Conservation (phyloP, 768 basidiomycete species). For the Boletus subcaerulescens region DNA sequence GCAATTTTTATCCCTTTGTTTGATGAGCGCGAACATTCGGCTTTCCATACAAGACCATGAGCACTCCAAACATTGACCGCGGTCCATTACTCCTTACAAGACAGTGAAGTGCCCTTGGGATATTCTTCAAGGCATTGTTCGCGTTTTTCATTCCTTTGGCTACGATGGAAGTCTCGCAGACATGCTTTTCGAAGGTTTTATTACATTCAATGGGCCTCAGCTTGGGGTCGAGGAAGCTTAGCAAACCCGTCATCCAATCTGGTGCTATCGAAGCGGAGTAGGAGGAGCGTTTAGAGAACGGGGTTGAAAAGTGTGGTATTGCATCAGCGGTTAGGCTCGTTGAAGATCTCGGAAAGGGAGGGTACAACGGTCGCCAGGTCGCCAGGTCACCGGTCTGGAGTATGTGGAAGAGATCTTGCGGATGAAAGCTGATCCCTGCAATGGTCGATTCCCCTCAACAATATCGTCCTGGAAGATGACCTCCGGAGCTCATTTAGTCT, state of each 20-base stretch:
- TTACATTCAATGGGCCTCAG: conserved; percentile 37
- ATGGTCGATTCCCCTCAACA: conserved; percentile 56
- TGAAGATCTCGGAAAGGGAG: conserved; percentile 26
- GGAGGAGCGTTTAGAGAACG: conserved; percentile 30
- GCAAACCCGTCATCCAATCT: conserved; percentile 26
- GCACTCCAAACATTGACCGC: conserved; percentile 2
- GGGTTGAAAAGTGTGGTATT: conserved; percentile 35
- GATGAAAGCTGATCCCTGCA: conserved; percentile 40
- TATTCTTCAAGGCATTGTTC: conserved; percentile 46
- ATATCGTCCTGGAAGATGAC: conserved; percentile 41
- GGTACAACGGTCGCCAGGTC: conserved; percentile 42
- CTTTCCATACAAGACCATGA: too few relatives aligned
- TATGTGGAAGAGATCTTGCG: conserved; percentile 40
- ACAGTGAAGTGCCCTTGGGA: conserved; percentile 46
- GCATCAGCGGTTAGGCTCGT: conserved; percentile 36
- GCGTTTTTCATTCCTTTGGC: conserved; percentile 40
- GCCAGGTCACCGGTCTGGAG: conserved; percentile 39
- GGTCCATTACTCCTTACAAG: conserved; percentile 21
- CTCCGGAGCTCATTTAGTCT: conserved; percentile 47
- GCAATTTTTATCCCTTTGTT: too few relatives aligned
- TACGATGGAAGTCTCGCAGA: conserved; percentile 43
- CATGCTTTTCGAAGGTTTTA: conserved; percentile 43
- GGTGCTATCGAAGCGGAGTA: conserved; percentile 25
- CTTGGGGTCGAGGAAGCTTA: conserved; percentile 36
- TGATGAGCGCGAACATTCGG: too few relatives aligned